These are phyloP conservation scores for Castanospermum australe DNA, from an alignment of 306 rosid species.

Conservation along the genomic window DNA sequence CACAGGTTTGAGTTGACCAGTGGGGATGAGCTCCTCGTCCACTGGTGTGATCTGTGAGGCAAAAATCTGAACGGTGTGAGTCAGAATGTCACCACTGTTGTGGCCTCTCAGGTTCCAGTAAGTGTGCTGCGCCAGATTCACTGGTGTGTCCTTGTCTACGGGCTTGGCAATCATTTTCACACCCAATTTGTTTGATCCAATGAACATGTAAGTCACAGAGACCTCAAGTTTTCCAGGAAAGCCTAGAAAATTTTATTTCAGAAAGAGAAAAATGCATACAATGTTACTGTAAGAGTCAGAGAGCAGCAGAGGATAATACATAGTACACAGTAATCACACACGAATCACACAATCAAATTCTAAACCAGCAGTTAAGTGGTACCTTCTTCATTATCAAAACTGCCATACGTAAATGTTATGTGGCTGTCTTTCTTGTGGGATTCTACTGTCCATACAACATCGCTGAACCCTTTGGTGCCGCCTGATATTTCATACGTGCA, in stretches of 20 bases:
- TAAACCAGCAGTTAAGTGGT: not conserved
- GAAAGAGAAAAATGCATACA: not conserved
- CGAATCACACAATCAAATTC: not conserved
- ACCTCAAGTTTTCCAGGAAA: constrained; percentile 69
- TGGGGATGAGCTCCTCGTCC: constrained; percentile 56
- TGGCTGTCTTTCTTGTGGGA: constrained; percentile 38
- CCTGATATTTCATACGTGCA: constrained; percentile 38
- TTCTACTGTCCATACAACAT: constrained; percentile 54
- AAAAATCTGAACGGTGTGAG: constrained; percentile 50
- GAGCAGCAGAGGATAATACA: not conserved
- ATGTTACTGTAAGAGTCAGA: not conserved
- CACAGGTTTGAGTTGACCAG: constrained; percentile 32
- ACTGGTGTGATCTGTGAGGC: constrained; percentile 64
- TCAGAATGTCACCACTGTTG: constrained; percentile 57
- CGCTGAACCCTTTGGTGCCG: constrained; percentile 58
- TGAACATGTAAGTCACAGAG: constrained; percentile 50
- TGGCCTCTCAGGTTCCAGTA: constrained; percentile 79
- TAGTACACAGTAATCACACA: not conserved
- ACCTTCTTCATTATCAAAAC: constrained; percentile 69
- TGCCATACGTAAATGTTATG: constrained; percentile 51
- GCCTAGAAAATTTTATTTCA: constrained; percentile 38
- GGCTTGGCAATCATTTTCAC: constrained; percentile 60
- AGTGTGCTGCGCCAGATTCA: constrained; percentile 68
- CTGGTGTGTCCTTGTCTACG: constrained; percentile 58
- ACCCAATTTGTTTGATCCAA: constrained; percentile 36